phyloP scores from a whole-genome alignment of 805 yeast genomes.

The Ogataea allantospora region DNA sequence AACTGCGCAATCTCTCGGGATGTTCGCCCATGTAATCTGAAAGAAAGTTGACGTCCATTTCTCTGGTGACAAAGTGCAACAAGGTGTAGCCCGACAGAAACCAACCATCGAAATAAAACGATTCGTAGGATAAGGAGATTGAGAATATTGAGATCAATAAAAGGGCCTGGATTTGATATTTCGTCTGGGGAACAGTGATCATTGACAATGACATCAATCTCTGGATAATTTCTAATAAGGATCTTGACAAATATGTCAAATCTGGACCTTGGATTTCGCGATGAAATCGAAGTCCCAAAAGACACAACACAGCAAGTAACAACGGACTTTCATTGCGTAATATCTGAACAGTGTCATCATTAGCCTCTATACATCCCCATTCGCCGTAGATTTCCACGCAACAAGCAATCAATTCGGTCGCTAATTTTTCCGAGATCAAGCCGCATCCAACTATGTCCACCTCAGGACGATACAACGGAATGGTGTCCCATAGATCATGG shows the following conservation, averaged over 20 bases:
- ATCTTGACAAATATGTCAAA: constrained; percentile 35
- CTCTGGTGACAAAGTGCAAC: constrained; percentile 56
- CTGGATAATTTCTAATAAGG: constrained; percentile 45
- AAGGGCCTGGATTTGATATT: constrained; percentile 59
- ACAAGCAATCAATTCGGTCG: constrained; percentile 44
- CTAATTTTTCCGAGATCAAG: constrained; percentile 45
- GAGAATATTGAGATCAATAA: constrained; percentile 61
- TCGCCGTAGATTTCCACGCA: constrained; percentile 61
- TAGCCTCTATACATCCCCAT: constrained; percentile 52
- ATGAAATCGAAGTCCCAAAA: constrained; percentile 52
- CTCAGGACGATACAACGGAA: not conserved
- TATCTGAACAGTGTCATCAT: constrained; percentile 52
- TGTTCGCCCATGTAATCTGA: constrained; percentile 26
- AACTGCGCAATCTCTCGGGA: constrained; percentile 40
- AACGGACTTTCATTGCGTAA: constrained; percentile 53
- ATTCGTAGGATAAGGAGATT: constrained; percentile 52
- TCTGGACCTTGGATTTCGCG: constrained; percentile 9
- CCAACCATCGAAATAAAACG: constrained; percentile 67
- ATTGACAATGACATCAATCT: constrained; percentile 45
- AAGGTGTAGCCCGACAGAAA: constrained; percentile 61
- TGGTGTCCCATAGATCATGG: constrained; percentile 10
- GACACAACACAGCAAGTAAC: constrained; percentile 60
- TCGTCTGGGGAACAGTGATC: constrained; percentile 40
- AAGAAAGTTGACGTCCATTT: constrained; percentile 34
- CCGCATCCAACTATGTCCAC: constrained; percentile 34